Percentiles rank a stretch among this genome's conserved stretches.
Conservation (phyloP, 805 yeast genomes). For the Candida gorgasii region DNA sequence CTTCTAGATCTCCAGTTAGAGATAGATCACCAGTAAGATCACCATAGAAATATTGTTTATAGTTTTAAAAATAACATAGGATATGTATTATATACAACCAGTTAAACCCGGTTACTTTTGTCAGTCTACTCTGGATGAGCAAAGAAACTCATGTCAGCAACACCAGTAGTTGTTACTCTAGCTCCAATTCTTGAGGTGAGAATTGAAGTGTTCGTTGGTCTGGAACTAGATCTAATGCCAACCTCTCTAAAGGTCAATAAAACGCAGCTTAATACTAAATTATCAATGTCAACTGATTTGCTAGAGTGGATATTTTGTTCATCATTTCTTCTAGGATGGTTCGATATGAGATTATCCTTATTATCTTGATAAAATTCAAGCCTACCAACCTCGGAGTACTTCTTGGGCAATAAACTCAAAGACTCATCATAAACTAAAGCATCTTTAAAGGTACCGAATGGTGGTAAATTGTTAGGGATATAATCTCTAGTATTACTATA, state of each 20-base stretch:
- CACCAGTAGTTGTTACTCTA: conserved; percentile 2
- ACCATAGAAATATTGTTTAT: not conserved
- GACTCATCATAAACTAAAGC: conserved; percentile 22
- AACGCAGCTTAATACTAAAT: conserved; percentile 32
- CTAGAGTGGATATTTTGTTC: conserved; percentile 25
- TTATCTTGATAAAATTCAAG: conserved; percentile 37
- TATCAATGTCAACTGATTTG: conserved; percentile 32
- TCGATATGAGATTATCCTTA: not conserved
- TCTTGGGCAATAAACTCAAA: conserved; percentile 32
- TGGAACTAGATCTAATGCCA: conserved; percentile 25
- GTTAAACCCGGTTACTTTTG: too few relatives aligned
- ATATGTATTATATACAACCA: too few relatives aligned
- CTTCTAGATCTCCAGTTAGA: conserved; percentile 39
- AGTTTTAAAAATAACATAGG: conserved; percentile 1
- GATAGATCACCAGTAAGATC: conserved; percentile 38
- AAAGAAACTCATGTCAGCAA: too few relatives aligned
- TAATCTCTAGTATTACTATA: conserved; percentile 13
- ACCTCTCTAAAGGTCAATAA: conserved; percentile 34
- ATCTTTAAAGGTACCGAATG: conserved; percentile 39
- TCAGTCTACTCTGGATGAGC: too few relatives aligned
- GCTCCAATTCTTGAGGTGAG: conserved; percentile 15
- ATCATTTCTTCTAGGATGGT: conserved; percentile 2
- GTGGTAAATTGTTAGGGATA: conserved; percentile 36
- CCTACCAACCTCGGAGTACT: conserved; percentile 34
- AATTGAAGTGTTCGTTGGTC: conserved; percentile 14